A percentile compares a stretch with the other conserved stretches of the same genome.
Conservation (phyloP, 495 filamentous ascomycete genomes). For the Hamigera avellanea region DNA sequence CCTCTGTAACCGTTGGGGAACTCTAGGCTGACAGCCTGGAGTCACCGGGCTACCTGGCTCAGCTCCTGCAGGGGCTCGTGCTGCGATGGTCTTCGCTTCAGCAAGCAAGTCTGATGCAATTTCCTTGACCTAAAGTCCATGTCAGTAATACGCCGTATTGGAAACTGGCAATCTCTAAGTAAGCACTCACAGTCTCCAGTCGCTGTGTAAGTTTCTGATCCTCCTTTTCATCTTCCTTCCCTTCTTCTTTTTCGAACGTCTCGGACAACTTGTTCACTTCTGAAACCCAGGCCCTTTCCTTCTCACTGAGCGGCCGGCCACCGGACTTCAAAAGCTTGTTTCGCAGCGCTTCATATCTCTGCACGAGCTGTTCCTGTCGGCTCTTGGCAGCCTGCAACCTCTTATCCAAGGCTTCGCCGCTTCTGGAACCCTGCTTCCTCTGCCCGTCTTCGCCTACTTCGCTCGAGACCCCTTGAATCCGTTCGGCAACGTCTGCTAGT, state of each 20-base stretch:
- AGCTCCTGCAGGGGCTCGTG: slow-evolving; percentile 12
- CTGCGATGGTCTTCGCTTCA: slow-evolving; percentile 28
- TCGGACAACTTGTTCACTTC: slow-evolving; percentile 46
- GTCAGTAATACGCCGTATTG: slow-evolving; percentile 4
- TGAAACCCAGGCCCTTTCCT: slow-evolving; percentile 54
- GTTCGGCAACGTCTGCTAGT: slow-evolving; percentile 51
- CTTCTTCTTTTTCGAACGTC: slow-evolving; percentile 14
- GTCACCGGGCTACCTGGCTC: slow-evolving; percentile 21
- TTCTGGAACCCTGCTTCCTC: slow-evolving; percentile 26
- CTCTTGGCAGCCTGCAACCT: slow-evolving; percentile 48
- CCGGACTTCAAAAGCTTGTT: slow-evolving; percentile 45
- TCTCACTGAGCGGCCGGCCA: slow-evolving; percentile 58
- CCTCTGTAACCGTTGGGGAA: slow-evolving; percentile 56
- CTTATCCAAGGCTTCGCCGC: slow-evolving; percentile 43
- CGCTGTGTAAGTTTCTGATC: slow-evolving; percentile 19
- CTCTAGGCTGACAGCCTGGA: slow-evolving; percentile 27
- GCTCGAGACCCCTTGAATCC: slow-evolving; percentile 54
- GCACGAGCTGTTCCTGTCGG: slow-evolving; percentile 45
- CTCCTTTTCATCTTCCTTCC: slow-evolving; percentile 15
- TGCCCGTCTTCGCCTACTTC: slow-evolving; percentile 41
- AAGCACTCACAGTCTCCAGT: slow-evolving; percentile 24
- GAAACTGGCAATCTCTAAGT: slow-evolving; percentile 8
- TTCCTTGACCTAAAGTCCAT: slow-evolving; percentile 24
- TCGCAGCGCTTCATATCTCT: slow-evolving; percentile 53
- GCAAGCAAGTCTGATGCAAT: slow-evolving; percentile 41